Base-by-base conservation (phyloP, 495 filamentous ascomycete genomes). In the Penicillium turbatum region DNA sequence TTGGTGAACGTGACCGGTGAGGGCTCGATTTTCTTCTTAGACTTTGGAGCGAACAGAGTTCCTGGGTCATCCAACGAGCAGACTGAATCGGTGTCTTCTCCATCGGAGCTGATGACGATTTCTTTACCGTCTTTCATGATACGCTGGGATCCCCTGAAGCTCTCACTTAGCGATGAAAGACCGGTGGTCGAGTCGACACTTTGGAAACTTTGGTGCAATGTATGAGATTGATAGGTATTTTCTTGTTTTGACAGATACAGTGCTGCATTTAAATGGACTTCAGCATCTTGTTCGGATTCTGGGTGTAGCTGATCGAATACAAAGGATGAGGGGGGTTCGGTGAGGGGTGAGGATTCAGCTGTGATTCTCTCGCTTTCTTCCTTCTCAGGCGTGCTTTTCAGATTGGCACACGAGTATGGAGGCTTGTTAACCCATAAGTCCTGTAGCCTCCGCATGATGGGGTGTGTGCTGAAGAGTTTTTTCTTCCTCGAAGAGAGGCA, bases 51-150 rank as follows among this genome's bases (percentile, higher is more conserved):
- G 32, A 79, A 66, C 6, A 76, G 59, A n/a, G 67, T 65, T 10
- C 68, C 67, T 5, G 72, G 70, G 42, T 74, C 72, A 36, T 74
- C 76, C 19, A 81, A 62, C n/a, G 71, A 76, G n/a, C 55, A 62
- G 49, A 83, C 75, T 0, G 82, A 84, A 53, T 82, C 82, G 1
- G 71, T 74, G 9, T 81, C 82, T 24, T 89, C 87, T 48, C 84
- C 84, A 60, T 91, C 88, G 0, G 88, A 92, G 51, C 75, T 79
- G 46, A 90, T 85, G 27, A 87, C 79, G 11, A 80, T 55, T 53
- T 79, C 71, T 42, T 68, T 71, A 12, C 79, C 77, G 44, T 75
- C 70, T 53, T 68, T 77, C 13, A 78, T 49, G 17, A 79, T 59
- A 27, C 76, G 76, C 54, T 79, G 78, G 5, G 69, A 65, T 1